Evolutionary conservation across 129 eudicot species (phyloP).

Genomic region (Deinandra increscens): DNA sequence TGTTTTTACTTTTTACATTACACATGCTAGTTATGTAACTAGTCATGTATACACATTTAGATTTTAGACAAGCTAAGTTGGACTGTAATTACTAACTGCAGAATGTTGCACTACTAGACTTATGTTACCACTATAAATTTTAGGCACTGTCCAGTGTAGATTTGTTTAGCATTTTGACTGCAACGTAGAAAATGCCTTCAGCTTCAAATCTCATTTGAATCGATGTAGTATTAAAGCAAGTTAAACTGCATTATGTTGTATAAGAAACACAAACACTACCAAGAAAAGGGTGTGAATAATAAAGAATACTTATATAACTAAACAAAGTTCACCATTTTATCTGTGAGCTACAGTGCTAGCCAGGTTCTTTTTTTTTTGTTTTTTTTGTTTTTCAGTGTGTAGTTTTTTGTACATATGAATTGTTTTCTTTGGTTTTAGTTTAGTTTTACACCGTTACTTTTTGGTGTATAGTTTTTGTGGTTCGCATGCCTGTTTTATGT

Average conservation of each 20-base stretch:
- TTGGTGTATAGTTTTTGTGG: too few relatives aligned
- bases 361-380: too few relatives aligned
- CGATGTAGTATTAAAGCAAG: background rate
- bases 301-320: too few relatives aligned
- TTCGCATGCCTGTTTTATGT: too few relatives aligned
- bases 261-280: background rate
- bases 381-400: too few relatives aligned
- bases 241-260: background rate
- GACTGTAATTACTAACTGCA: background rate
- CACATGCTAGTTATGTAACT: slow-evolving; percentile 14
- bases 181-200: background rate
- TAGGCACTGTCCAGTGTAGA: background rate
- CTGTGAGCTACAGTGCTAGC: too few relatives aligned
- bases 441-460: too few relatives aligned
- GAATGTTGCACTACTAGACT: slow-evolving; percentile 22
- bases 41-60: background rate
- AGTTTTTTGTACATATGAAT: too few relatives aligned
- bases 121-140: slow-evolving; percentile 12
- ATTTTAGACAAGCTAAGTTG: slow-evolving; percentile 18
- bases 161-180: background rate
- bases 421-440: too few relatives aligned
- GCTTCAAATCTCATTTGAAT: background rate
- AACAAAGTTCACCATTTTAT: too few relatives aligned
- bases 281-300: background rate
- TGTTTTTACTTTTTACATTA: background rate